phyloP scores from a whole-genome alignment of 305 asterid genomes.

The Rubia balearica region DNA sequence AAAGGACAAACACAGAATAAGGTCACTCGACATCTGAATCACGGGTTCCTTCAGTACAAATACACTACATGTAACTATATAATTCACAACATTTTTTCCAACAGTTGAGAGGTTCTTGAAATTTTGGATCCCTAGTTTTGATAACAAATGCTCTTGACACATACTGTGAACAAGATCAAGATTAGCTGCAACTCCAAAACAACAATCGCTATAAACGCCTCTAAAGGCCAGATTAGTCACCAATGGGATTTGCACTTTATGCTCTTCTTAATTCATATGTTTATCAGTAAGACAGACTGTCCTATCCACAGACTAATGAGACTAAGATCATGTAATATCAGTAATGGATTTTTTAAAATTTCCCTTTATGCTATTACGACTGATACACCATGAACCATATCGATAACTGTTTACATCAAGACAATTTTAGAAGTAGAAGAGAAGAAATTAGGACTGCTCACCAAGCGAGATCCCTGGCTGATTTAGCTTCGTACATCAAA shows the following conservation, averaged over 20 bases:
- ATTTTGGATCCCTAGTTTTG: background rate
- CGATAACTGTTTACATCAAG: background rate
- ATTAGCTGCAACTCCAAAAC: background rate
- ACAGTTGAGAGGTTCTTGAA: background rate
- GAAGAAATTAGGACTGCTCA: slow-evolving; percentile 28
- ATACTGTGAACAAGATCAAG: background rate
- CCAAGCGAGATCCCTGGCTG: slow-evolving; percentile 83
- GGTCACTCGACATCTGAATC: background rate
- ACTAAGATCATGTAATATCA: background rate
- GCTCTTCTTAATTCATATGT: background rate
- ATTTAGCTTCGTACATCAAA: slow-evolving; percentile 72
- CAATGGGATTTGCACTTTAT: background rate
- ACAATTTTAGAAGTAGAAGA: background rate
- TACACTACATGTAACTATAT: too few species aligned
- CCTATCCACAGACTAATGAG: background rate
- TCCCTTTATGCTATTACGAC: background rate
- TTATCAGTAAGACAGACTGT: background rate
- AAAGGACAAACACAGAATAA: slow-evolving; percentile 4
- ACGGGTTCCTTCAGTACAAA: background rate
- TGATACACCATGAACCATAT: background rate
- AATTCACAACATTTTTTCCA: background rate
- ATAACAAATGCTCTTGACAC: background rate
- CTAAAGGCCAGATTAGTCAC: background rate
- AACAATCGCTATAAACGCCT: background rate
- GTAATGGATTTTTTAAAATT: background rate